Evolutionary conservation across 495 filamentous ascomycete genomes (phyloP), one percentile per base, ranked within the genome.

Genomic region (Umbilicaria muhlenbergii): DNA sequence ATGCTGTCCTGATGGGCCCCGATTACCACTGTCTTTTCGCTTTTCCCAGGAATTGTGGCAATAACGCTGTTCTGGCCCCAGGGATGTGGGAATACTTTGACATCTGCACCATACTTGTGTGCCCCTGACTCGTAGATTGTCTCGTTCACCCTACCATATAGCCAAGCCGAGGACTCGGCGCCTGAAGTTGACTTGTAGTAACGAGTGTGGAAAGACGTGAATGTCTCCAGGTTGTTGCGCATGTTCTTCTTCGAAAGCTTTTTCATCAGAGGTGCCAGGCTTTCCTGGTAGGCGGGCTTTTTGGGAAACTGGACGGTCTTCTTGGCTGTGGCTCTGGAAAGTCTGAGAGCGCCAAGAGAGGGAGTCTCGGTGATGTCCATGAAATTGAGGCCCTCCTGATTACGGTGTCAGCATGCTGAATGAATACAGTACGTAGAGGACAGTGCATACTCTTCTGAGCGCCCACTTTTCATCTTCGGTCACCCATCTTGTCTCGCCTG

Each of bases 381-480:
- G 67, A 98, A 98, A 51, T 80, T 86, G 36, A 77, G 66, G 39
- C 86, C 85, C 51, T 82, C 67, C 89, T 93, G 47, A 18, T 1
- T 16, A 35, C 15, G 7, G 15, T 3, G 8, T 36, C 31, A 16
- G 31, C 11, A 28, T 16, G 12, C 37, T 35, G 11, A 34, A 36
- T 10, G 32, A 36, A 17, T 34, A 1, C 4, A 34, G 13, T 6
- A 17, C 11, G 33, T 11, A 43, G 36, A 42, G 46, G 18, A 62
- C 78, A 28, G 8, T 28, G 24, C 24, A 44, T 73, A 94, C 86
- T 51, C 87, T 67, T 59, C 83, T 78, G 47, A 96, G 66, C 50
- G 73, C 75, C 83, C 92, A 94, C 64, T 98, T 98, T 64, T 94
- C 78, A 24, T 94, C 86, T 52, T 98, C 89, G 0, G 83, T 89